Base-by-base conservation (phyloP, 768 basidiomycete genomes). In the Leccinellum luteum region DNA sequence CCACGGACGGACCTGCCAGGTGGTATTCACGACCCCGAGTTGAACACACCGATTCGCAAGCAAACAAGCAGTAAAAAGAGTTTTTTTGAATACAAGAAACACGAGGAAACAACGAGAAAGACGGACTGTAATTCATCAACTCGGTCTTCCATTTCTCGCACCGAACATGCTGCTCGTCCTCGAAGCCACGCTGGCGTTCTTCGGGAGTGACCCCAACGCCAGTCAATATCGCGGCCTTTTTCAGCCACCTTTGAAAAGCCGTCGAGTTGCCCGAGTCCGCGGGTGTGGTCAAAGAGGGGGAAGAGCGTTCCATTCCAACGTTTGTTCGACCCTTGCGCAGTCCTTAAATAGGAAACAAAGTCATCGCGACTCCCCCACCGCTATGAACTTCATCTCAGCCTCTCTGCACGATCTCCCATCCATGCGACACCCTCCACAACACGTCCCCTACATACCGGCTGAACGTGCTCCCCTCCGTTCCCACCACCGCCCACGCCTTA, bases 381-480 rank as follows among this genome's bases (percentile, higher is more conserved):
- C n/a, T n/a, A n/a, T n/a, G n/a, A n/a, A n/a, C n/a, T n/a, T n/a
- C n/a, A 6, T 13, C 28, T 62, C 50, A 80, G 13, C 83, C 82
- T 57, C 82, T 73, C 57, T 81, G 73, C 10, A 79, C 73, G 30
- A 87, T 82, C 32, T 74, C 72, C 64, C 75, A 73, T 0, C 78
- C 78, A 63, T 85, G 85, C 68, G 81, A 79, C 51, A 68, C 76
- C 65, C 80, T 75, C 86, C 88, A 89, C 60, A 92, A 65, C 25
- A 89, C 81, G 57, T 89, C 85, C 56, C 76, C 73, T 19, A 89
- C 80, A 60, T 85, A 93, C 53, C 76, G 72, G 68, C 87, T 88
- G 62, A 90, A 92, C 30, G 91, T 92, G 64, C 89, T 91, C 55
- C 81, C 80, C 54, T 83, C 80, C 13, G 90, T 93, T 2, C 87